Conservation (phyloP, 495 filamentous ascomycete genomes). For the Chaetomium tenue region DNA sequence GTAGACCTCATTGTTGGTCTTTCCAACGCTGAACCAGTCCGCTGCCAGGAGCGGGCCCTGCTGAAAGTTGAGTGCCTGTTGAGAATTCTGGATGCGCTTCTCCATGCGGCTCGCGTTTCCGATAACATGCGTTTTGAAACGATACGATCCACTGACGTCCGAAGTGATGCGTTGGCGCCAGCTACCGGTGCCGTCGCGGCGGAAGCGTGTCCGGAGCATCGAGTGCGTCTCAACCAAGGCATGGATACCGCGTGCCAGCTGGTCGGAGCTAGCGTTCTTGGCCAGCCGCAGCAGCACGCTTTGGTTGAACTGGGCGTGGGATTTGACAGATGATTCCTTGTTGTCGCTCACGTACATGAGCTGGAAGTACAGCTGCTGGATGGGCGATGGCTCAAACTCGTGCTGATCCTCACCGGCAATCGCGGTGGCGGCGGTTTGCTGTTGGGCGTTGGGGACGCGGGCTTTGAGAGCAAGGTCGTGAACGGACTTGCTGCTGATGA, state of each 20-base stretch:
- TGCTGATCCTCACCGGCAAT: conserved; percentile 23
- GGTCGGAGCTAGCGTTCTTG: conserved; percentile 34
- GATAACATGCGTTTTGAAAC: conserved; percentile 29
- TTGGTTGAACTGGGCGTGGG: conserved; percentile 61
- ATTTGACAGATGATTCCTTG: conserved; percentile 24
- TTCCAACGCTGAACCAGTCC: conserved; percentile 29
- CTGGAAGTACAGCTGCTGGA: conserved; percentile 60
- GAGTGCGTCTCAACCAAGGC: conserved; percentile 56
- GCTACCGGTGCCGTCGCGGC: conserved; percentile 22
- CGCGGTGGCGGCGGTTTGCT: background rate
- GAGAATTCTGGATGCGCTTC: conserved; percentile 30
- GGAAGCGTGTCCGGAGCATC: conserved; percentile 62
- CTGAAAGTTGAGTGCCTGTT: conserved; percentile 37
- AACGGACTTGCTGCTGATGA: conserved; percentile 28
- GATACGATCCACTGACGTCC: conserved; percentile 26
- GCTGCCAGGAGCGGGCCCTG: conserved; percentile 38
- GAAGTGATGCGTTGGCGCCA: conserved; percentile 37
- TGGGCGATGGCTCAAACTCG: conserved; percentile 51
- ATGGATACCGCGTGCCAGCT: conserved; percentile 46
- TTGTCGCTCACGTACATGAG: background rate
- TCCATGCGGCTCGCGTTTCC: conserved; percentile 18
- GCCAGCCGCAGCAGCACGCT: conserved; percentile 55
- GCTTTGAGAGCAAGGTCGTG: conserved; percentile 27
- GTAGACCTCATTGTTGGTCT: conserved; percentile 27
- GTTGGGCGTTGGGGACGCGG: background rate